A percentile compares a stretch with the other conserved stretches of the same genome.
phyloP scores from a whole-genome alignment of 192 early-diverging fungal genomes.

The Linnemannia schmuckeri region DNA sequence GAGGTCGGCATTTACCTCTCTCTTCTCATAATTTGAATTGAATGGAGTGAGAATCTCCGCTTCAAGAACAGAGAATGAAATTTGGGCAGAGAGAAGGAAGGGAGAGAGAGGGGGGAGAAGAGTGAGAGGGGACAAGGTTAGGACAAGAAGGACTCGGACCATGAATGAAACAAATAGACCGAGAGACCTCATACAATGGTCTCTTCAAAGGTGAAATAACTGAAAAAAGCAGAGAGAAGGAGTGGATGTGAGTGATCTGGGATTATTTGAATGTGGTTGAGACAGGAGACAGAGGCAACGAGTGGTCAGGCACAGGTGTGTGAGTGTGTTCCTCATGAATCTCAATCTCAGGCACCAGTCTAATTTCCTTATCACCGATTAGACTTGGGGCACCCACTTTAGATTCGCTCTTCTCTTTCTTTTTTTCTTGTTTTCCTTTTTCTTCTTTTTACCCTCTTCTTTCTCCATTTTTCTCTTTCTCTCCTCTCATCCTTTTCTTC shows the following conservation, averaged over 20 bases:
- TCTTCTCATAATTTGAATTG: background rate
- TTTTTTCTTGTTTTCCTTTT: background rate
- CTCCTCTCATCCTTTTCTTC: background rate
- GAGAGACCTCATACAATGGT: background rate
- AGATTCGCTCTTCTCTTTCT: background rate
- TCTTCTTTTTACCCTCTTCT: background rate
- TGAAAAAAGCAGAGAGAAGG: background rate
- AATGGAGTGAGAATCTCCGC: background rate
- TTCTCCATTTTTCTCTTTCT: background rate
- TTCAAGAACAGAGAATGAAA: background rate
- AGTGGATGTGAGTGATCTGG: background rate
- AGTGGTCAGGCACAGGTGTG: no score
- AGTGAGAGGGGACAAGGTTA: no score
- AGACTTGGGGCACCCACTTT: background rate
- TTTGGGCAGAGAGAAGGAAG: background rate
- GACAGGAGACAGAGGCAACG: no score
- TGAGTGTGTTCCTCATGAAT: no score
- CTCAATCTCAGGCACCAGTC: background rate
- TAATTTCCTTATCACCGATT: background rate
- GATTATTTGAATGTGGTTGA: no score
- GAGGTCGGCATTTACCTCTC: background rate
- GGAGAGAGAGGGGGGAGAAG: background rate
- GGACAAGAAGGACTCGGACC: background rate
- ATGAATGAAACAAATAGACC: background rate
- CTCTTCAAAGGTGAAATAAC: background rate